Conservation (phyloP, 306 rosid species). For the Inga leiocalycina region DNA sequence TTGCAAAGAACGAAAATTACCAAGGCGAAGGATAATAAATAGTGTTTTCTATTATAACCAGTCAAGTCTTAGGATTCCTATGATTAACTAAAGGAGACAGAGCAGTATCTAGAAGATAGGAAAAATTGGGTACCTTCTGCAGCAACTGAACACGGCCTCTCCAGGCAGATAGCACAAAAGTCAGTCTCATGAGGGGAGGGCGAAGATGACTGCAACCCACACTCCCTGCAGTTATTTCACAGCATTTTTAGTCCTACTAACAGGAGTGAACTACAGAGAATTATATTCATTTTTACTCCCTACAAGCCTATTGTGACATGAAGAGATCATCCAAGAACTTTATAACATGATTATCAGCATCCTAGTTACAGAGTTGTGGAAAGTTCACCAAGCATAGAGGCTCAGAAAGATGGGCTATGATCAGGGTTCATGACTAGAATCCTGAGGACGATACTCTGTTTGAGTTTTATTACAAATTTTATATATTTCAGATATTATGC, state of each 20-base stretch:
- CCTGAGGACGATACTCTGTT: neutral
- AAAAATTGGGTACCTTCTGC: constrained; percentile 70
- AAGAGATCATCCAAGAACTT: neutral
- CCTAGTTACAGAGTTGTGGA: neutral
- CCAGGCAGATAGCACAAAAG: constrained; percentile 89
- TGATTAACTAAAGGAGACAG: constrained; percentile 5
- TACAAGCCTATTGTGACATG: neutral
- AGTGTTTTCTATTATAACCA: neutral
- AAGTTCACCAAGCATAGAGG: neutral
- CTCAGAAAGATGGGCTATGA: neutral
- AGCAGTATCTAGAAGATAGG: constrained; percentile 20
- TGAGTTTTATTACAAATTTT: neutral
- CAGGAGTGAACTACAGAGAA: neutral
- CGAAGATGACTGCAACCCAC: constrained; percentile 68
- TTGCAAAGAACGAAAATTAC: neutral
- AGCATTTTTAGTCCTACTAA: constrained; percentile 1
- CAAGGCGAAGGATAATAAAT: neutral
- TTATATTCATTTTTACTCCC: neutral
- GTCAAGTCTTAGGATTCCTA: neutral
- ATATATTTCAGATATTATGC: neutral
- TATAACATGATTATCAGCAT: neutral
- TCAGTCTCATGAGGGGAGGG: constrained; percentile 66
- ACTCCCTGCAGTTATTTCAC: constrained; percentile 70
- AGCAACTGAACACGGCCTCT: constrained; percentile 85
- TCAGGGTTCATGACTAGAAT: constrained; percentile 1